Conservation (phyloP, 768 basidiomycete species). For the Gyrodon lividus region DNA sequence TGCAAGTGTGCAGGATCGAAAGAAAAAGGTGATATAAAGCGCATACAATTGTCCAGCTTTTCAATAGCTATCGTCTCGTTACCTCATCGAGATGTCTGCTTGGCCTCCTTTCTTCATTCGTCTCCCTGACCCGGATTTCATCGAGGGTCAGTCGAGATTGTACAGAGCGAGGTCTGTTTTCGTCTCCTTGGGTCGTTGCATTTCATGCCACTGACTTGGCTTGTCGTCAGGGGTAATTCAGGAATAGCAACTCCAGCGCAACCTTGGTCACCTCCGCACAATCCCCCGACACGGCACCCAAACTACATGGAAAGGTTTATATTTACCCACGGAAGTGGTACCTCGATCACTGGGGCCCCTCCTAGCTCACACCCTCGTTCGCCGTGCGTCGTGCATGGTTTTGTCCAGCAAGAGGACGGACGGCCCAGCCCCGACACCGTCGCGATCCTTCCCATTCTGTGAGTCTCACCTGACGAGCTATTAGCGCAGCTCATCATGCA, state of each 20-base stretch:
- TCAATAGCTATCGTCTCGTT: not conserved
- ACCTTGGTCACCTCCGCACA: conserved; percentile 2
- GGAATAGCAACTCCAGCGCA: not conserved
- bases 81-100: not conserved
- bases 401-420: not conserved
- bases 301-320: conserved; percentile 6
- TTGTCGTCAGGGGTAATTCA: conserved; percentile 3
- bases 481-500: not conserved
- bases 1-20: not conserved
- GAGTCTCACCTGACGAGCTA: not conserved
- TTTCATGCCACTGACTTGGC: not conserved
- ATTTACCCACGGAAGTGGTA: too few species aligned
- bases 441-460: not conserved
- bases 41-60: not conserved
- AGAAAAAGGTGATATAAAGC: not conserved
- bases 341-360: not conserved
- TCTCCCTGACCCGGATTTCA: not conserved
- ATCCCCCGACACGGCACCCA: not conserved
- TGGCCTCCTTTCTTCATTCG: not conserved
- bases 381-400: not conserved
- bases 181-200: not conserved
- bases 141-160: not conserved
- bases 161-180: conserved; percentile 6
- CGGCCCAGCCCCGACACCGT: not conserved
- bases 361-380: conserved; percentile 1